Evolutionary conservation across 1,284 basidiomycete genomes (phyloP), one percentile per base, ranked within the genome.

Genomic region (Grifola frondosa): DNA sequence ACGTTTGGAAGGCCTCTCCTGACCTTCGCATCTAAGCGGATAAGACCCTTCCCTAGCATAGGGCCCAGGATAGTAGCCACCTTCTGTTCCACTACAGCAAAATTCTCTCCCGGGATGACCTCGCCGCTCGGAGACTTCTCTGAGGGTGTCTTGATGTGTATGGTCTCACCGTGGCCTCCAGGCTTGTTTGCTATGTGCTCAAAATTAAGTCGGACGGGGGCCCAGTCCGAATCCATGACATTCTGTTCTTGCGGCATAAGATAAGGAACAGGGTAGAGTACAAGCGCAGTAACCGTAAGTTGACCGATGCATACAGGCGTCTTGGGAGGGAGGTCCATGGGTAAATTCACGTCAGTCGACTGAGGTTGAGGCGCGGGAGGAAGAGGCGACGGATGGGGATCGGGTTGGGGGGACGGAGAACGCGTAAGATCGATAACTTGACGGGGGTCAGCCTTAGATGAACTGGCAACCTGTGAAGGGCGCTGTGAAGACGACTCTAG

Each of bases 261-360:
- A 58, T 91, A 93, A 17, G 74, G 60, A n/a, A 87, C 78, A 3
- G 91, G 92, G 65, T 94, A 94, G 7, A 95, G 73, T 42, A 96
- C 84, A 34, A 96, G 77, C 4, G 90, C 91, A 12, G 85, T 88
- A 8, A 85, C 84, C 30, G 77, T 74, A 37, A 97, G 71, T 41
- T 90, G 86, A 3, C 93, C 93, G 44, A 97, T 94, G 63, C 93
- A 96, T 34, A 96, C 80, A 11, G 87, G 84, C 0, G 85, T 87
- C 66, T 83, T 87, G 9, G 81, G 83, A 10, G 83, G 73, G 17
- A 88, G 64, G 40, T 85, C 78, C 29, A 45, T 37, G 20, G 62
- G 49, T n/a, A 62, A 32, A 38, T 56, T 46, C 21, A 50, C 53
- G 37, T 44, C 48, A 31, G 28, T 46, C 32, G 45, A 43, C 34